These are phyloP conservation scores for Rhizopogon rudus DNA, from an alignment of 768 basidiomycete genomes.

Conservation along the genomic window DNA sequence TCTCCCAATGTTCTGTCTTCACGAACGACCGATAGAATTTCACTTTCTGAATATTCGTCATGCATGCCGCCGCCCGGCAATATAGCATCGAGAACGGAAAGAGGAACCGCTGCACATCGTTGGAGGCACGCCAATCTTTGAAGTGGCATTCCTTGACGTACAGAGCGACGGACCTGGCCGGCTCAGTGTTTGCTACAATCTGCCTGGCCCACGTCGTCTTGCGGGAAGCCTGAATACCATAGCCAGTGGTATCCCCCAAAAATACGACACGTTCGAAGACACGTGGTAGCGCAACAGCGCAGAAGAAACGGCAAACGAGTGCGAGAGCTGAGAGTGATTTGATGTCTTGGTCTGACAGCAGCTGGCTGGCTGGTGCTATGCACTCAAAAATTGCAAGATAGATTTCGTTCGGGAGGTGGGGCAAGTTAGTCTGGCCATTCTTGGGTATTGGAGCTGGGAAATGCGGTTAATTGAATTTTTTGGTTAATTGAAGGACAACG, in stretches of 20 bases:
- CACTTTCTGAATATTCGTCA: conserved; percentile 15
- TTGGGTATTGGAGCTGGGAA: conserved; percentile 23
- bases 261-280: conserved; percentile 31
- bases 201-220: conserved; percentile 20
- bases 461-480: neutral
- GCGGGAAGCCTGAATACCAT: neutral
- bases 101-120: neutral
- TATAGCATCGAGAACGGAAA: neutral
- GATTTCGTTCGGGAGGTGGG: conserved; percentile 39
- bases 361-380: conserved; percentile 17
- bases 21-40: conserved; percentile 7
- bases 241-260: conserved; percentile 14
- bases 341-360: conserved; percentile 8
- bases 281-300: conserved; percentile 31
- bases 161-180: conserved; percentile 24
- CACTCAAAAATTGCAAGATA: conserved; percentile 37
- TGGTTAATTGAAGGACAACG: neutral
- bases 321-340: conserved; percentile 24
- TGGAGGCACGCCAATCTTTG: neutral
- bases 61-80: conserved; percentile 5
- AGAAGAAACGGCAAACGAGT: conserved; percentile 40
- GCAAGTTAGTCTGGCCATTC: conserved; percentile 5
- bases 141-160: conserved; percentile 23
- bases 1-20: conserved; percentile 10
- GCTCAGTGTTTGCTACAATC: conserved; percentile 19